Base-by-base conservation (phyloP, 2,329 filamentous ascomycete genomes). In the Neocatenulostroma microsporum region DNA sequence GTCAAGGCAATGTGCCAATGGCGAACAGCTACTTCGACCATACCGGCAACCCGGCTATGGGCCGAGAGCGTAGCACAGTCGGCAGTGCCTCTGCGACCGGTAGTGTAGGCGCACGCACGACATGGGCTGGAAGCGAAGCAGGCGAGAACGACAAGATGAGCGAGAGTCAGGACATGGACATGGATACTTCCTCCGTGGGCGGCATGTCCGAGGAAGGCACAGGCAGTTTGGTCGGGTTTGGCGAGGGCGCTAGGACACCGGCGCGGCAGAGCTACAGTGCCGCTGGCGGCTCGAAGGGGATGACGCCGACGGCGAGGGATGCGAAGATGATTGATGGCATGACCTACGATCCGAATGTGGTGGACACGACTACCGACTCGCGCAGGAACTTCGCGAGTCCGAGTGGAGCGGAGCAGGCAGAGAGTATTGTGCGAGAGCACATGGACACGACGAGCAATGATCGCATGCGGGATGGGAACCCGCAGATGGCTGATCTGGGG, bases 1-100 rank as follows among this genome's bases (percentile, higher is more conserved):
- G 44, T 52, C 41, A 50, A 42, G 58, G 40, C 56, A 59, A 44
- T 57, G 58, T 10, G 54, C 7, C 63, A 68, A 35, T 57, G 15
- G n/a, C n/a, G n/a, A n/a, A n/a, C n/a, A 79, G 82, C 21, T 94
- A 89, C 66, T 94, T 94, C 50, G 87, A 94, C 54, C 73, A 74
- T 33, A 80, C 82, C 19, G 80, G 84, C 69, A 49, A 77, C 67
- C 52, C 72, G 44, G 46, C 73, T 67, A 43, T 89, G 67, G 64
- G 85, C 43, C 62, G 67, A 73, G 77, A 91, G 80, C 68, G 76
- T 63, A 91, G 84, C 66, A 96, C 89, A 0, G 88, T 95, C 17
- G 89, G 89, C 40, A 85, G 82, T 31, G 89, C 89, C 19, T 89
- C 83, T 48, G 89, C 88, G 2, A 95, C 88, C 0, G 83, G 82